Evolutionary conservation across 306 rosid species (phyloP), one percentile per base, ranked within the genome.

Genomic region (Rosa rugosa): DNA sequence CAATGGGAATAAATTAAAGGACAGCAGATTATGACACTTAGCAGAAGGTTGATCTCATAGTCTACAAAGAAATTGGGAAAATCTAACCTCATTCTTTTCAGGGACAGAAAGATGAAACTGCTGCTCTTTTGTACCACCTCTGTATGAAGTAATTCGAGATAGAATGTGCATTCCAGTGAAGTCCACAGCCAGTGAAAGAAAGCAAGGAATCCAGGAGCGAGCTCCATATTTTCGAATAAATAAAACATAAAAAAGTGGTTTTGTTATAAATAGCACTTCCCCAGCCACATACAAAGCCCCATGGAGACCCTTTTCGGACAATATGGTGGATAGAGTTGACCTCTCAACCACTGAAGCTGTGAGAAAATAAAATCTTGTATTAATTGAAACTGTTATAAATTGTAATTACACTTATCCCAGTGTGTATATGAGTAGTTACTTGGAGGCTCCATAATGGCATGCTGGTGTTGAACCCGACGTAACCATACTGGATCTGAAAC

Each of bases 121-220:
- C 71, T 69, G 83, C 76, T 83, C 82, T 74, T 88, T 86, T 67
- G 81, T 76, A 44, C 84, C 85, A 38, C 63, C 73, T 34, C 23
- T 71, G 8, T 86, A 74, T 11, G 91, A 82, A 36, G 91, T 79
- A 81, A 85, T 87, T 60, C 74, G 82, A 62, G 96, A 89, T 77
- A 93, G 87, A 81, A 90, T 80, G 72, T 94, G 68, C 86, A 81
- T 86, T 25, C 89, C 89, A 31, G 84, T 40, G 84, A 85, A 64
- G 75, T 96, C 99, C 77, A 90, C 75, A 38, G 88, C 88, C 80
- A 96, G 85, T 2, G 97, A 96, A 78, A 93, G 64, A 78, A 91
- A 86, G 97, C 99, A 96, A 67, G 98, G 99, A 79, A 82, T 91
- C 99, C 98, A 96, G 17, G 98, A 93, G 40, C 91, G 84, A 79